phyloP scores from a whole-genome alignment of 2,329 filamentous ascomycete genomes.

The Plectosphaerella sp. region DNA sequence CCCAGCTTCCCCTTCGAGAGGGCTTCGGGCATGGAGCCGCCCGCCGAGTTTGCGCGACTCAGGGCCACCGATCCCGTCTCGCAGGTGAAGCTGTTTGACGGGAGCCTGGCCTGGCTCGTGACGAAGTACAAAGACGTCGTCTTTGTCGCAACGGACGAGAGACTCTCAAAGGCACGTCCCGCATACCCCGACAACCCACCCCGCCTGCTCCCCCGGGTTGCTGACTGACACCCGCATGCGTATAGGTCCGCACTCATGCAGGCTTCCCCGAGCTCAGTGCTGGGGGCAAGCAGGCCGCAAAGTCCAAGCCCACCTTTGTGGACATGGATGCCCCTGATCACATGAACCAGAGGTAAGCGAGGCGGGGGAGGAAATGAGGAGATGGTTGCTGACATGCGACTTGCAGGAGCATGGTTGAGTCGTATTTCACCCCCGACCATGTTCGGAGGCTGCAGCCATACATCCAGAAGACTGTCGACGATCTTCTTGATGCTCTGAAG shows the following conservation, averaged over 20 bases:
- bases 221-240: neutral
- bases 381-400: neutral
- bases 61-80: slow-evolving; percentile 38
- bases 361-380: neutral
- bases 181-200: neutral
- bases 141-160: neutral
- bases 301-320: slow-evolving; percentile 44
- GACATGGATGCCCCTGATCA: slow-evolving; percentile 46
- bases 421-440: slow-evolving; percentile 33
- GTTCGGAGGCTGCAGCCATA: slow-evolving; percentile 35
- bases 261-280: slow-evolving; percentile 43
- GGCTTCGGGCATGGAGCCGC: slow-evolving; percentile 32
- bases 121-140: neutral
- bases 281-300: slow-evolving; percentile 42
- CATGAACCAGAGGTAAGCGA: slow-evolving; percentile 34
- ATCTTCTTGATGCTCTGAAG: slow-evolving; percentile 33
- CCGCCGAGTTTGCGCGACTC: slow-evolving; percentile 37
- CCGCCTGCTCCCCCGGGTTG: neutral
- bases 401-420: slow-evolving; percentile 37
- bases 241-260: slow-evolving; percentile 32
- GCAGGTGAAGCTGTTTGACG: slow-evolving; percentile 40
- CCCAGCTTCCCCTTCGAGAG: slow-evolving; percentile 33
- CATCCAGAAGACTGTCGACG: slow-evolving; percentile 39
- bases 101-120: slow-evolving; percentile 37
- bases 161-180: slow-evolving; percentile 31